Percentiles rank a stretch among this genome's conserved stretches.
Evolutionary conservation across 345 rosid species (phyloP).

Genomic region (Melaleuca alternifolia): DNA sequence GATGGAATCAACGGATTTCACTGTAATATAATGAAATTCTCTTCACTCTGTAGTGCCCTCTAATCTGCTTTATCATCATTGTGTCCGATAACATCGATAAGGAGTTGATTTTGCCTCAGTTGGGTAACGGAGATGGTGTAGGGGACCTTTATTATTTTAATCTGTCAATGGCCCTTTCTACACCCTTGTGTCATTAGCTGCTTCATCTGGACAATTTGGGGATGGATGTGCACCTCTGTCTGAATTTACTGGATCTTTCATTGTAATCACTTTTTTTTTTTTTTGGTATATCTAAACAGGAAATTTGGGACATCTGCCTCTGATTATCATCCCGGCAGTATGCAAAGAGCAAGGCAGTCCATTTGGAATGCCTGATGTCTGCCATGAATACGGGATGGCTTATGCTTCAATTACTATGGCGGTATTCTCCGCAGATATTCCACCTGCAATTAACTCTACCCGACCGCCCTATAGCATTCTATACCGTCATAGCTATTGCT

Average conservation of each 20-base stretch:
- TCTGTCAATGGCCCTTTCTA: neutral
- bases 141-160: neutral
- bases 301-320: constrained; percentile 36
- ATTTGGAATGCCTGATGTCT: constrained; percentile 30
- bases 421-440: constrained; percentile 7
- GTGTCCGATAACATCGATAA: neutral
- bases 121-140: neutral
- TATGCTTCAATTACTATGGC: constrained; percentile 46
- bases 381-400: constrained; percentile 25
- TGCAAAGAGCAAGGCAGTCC: constrained; percentile 39
- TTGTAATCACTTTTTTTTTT: neutral
- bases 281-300: constrained; percentile 10
- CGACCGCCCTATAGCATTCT: neutral
- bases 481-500: neutral
- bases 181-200: neutral
- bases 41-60: neutral
- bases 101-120: neutral
- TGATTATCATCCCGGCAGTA: constrained; percentile 40
- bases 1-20: neutral
- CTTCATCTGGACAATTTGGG: neutral
- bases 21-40: neutral
- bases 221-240: neutral
- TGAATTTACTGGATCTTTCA: neutral
- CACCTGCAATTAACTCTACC: neutral
- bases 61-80: neutral